Evolutionary conservation across 441 rosid genomes (phyloP).

Genomic region (Bruguiera hainesii): DNA sequence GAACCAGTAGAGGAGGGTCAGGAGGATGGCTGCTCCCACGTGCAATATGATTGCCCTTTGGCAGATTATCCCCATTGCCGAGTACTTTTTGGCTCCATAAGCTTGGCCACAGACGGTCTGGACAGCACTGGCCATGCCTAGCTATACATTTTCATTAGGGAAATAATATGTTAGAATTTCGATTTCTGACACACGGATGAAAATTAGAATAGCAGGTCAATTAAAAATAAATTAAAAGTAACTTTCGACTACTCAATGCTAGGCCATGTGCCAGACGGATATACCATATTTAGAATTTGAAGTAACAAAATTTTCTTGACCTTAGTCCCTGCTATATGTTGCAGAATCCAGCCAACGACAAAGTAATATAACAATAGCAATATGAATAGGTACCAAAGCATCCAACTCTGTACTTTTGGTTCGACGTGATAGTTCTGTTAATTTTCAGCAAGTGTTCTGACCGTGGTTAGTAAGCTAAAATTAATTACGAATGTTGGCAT

Average conservation of each 20-base stretch:
- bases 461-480: slow-evolving; percentile 33
- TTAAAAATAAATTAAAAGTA: background rate
- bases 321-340: too few relatives aligned
- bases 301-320: too few relatives aligned
- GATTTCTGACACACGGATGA: too few relatives aligned
- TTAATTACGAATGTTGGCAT: slow-evolving; percentile 15
- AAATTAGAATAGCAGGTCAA: background rate
- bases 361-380: too few relatives aligned
- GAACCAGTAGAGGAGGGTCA: slow-evolving; percentile 76
- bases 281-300: too few relatives aligned
- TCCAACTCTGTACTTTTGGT: too few relatives aligned
- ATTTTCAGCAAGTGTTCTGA: too few relatives aligned
- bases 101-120: slow-evolving; percentile 98
- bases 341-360: too few relatives aligned
- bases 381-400: too few relatives aligned
- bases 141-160: slow-evolving; percentile 31
- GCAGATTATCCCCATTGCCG: slow-evolving; percentile 79
- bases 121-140: slow-evolving; percentile 98
- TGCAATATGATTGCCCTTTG: slow-evolving; percentile 85
- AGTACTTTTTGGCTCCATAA: slow-evolving; percentile 70
- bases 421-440: too few relatives aligned
- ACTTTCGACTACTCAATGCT: too few relatives aligned
- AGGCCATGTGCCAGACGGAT: too few relatives aligned
- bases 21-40: slow-evolving; percentile 62
- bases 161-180: background rate